Percentiles rank a stretch among this genome's conserved stretches.
Evolutionary conservation across 2,329 filamentous ascomycete species (phyloP).

Genomic region (Nemania abortiva): DNA sequence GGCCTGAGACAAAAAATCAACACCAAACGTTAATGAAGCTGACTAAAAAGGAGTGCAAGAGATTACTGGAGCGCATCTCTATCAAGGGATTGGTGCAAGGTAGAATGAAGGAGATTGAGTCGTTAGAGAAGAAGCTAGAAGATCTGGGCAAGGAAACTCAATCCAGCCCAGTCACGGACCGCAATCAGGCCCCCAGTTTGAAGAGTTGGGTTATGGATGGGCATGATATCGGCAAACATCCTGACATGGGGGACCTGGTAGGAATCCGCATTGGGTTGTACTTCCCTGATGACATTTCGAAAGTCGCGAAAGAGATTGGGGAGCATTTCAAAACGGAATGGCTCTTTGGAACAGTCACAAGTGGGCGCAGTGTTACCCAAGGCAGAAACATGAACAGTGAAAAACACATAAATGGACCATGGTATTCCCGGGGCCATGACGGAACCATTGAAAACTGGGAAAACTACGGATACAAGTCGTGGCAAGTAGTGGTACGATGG

Average conservation of each 20-base stretch:
- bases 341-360: conserved; percentile 1
- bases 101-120: background rate
- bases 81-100: conserved; percentile 4
- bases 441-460: background rate
- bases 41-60: too few species aligned
- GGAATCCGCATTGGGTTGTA: conserved; percentile 13
- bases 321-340: background rate
- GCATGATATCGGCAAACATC: too few species aligned
- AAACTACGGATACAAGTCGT: conserved; percentile 12
- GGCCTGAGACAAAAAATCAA: too few species aligned
- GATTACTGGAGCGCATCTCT: too few species aligned
- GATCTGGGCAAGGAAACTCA: background rate
- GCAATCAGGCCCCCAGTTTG: too few species aligned
- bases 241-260: conserved; percentile 11
- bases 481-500: conserved; percentile 5
- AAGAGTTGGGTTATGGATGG: too few species aligned
- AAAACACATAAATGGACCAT: background rate
- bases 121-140: background rate
- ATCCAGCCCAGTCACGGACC: background rate
- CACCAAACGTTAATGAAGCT: too few species aligned
- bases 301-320: background rate
- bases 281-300: conserved; percentile 12
- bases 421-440: background rate
- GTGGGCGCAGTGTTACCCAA: background rate
- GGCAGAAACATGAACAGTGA: conserved; percentile 2